These are phyloP conservation scores for Acer saccharum DNA, from an alignment of 345 rosid genomes.

Conservation along the genomic window DNA sequence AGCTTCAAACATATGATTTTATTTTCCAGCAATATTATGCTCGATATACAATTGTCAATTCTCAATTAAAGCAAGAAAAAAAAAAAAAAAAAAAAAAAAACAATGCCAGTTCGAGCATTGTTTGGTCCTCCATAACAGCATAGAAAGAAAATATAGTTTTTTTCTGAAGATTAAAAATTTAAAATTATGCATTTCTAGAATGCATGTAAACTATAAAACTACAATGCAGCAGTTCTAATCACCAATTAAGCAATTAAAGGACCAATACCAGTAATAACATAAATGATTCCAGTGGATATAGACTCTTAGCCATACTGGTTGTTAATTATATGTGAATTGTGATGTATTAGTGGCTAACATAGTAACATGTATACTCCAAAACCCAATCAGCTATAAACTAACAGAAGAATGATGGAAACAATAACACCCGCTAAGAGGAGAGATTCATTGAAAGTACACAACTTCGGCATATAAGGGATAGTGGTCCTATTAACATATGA, in stretches of 20 bases:
- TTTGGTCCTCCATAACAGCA: background rate
- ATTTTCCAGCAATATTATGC: background rate
- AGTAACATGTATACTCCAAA: background rate
- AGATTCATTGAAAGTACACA: background rate
- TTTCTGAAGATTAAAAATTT: background rate
- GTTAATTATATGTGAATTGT: background rate
- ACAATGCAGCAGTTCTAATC: background rate
- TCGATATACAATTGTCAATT: background rate
- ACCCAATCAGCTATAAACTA: background rate
- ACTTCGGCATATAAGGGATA: no score
- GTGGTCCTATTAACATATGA: no score
- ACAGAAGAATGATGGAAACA: no score
- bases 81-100: background rate
- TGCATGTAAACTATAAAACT: no score
- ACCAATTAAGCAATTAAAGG: background rate
- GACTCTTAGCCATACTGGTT: background rate
- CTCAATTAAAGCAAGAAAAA: background rate
- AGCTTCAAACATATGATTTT: constrained; percentile 4
- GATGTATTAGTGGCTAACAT: background rate
- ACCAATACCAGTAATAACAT: background rate
- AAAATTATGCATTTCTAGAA: background rate
- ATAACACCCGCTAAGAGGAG: background rate
- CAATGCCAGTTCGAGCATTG: background rate
- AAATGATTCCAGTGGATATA: background rate
- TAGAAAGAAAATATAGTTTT: background rate